Percentiles rank a stretch among this genome's conserved stretches.
These are phyloP conservation scores for Hippophae gyantsensis DNA, from an alignment of 306 rosid species.

Conservation along the genomic window DNA sequence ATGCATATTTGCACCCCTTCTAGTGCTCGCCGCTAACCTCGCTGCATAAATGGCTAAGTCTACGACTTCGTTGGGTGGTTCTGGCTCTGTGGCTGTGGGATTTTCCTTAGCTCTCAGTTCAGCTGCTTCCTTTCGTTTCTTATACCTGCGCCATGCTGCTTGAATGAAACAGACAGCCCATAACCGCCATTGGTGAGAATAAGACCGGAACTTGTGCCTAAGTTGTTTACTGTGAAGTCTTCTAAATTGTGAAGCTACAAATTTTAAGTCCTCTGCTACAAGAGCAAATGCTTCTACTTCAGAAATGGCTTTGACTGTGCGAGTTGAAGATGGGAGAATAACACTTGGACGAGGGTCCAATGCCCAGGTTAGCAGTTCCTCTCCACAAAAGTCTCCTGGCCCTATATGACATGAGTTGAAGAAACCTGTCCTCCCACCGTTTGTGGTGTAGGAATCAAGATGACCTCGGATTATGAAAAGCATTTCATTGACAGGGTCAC, in stretches of 20 bases:
- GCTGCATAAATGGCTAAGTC: slow-evolving; percentile 20
- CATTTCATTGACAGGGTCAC: slow-evolving; percentile 90
- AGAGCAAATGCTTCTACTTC: slow-evolving; percentile 96
- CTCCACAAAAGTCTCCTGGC: slow-evolving; percentile 91
- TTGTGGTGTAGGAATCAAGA: slow-evolving; percentile 89
- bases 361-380: slow-evolving; percentile 91
- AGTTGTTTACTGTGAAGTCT: slow-evolving; percentile 76
- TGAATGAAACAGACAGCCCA: slow-evolving; percentile 88
- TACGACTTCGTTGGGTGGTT: slow-evolving; percentile 16
- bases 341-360: slow-evolving; percentile 68
- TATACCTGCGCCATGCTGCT: slow-evolving; percentile 69
- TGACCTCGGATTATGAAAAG: slow-evolving; percentile 80
- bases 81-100: slow-evolving; percentile 14
- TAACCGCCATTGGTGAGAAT: slow-evolving; percentile 89
- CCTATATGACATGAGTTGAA: slow-evolving; percentile 76
- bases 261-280: slow-evolving; percentile 77
- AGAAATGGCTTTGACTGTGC: slow-evolving; percentile 68
- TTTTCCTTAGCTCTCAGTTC: slow-evolving; percentile 41
- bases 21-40: slow-evolving; percentile 21
- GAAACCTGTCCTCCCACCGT: slow-evolving; percentile 86
- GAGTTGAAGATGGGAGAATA: slow-evolving; percentile 69
- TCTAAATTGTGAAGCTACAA: slow-evolving; percentile 80
- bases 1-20: slow-evolving; percentile 28
- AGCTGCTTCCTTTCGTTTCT: slow-evolving; percentile 49
- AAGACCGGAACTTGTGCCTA: slow-evolving; percentile 66